These are phyloP conservation scores for Flaveria sonorensis DNA, from an alignment of 129 eudicot species.

Conservation along the genomic window DNA sequence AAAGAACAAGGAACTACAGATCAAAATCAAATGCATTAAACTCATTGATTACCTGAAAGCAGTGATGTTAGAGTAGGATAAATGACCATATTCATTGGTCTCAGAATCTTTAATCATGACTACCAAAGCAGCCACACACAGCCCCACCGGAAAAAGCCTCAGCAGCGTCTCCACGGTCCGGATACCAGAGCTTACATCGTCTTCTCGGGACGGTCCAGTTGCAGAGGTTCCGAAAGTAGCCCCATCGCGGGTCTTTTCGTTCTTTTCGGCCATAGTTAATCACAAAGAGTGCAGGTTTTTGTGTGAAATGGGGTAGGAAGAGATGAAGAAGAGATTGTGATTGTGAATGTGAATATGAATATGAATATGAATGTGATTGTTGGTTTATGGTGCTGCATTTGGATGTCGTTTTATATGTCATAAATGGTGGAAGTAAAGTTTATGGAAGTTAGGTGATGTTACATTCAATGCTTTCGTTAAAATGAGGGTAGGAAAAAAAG, in stretches of 20 bases:
- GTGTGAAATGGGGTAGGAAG: not conserved
- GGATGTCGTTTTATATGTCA: conserved; percentile 19
- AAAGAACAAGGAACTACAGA: too few relatives aligned
- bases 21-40: too few relatives aligned
- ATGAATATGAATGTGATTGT: conserved; percentile 10
- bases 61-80: conserved; percentile 76
- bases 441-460: conserved; percentile 34
- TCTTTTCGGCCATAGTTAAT: conserved; percentile 42
- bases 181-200: conserved; percentile 46
- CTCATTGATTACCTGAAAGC: conserved; percentile 57
- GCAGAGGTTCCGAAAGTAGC: not conserved
- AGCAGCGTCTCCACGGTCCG: conserved; percentile 73
- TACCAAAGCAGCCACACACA: conserved; percentile 70
- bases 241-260: conserved; percentile 19
- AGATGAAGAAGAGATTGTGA: conserved; percentile 5
- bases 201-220: conserved; percentile 25
- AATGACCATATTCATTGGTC: conserved; percentile 72
- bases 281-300: not conserved
- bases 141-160: conserved; percentile 65
- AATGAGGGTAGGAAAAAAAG: not conserved
- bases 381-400: conserved; percentile 8
- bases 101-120: conserved; percentile 78
- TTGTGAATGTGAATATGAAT: not conserved
- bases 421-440: conserved; percentile 32
- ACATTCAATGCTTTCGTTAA: conserved; percentile 32